Evolutionary conservation across 2,329 filamentous ascomycete species (phyloP).

Genomic region (Lecanosticta acicola): DNA sequence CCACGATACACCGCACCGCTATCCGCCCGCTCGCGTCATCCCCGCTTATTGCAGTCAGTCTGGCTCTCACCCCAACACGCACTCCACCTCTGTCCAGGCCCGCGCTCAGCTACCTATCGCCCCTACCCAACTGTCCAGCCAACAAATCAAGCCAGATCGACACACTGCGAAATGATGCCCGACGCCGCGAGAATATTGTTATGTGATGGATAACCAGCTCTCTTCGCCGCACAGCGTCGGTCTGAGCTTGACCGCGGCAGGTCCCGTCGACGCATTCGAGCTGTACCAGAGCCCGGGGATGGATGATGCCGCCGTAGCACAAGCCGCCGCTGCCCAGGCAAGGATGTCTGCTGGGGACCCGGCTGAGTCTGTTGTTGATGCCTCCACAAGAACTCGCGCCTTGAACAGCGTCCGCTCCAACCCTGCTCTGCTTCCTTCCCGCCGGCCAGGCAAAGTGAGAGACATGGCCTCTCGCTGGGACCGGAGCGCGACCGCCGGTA

Average conservation of each 20-base stretch:
- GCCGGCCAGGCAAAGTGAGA: constrained; percentile 50
- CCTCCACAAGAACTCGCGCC: constrained; percentile 10
- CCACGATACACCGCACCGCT: too few relatives aligned
- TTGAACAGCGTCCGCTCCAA: constrained; percentile 26
- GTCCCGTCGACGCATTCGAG: constrained; percentile 1
- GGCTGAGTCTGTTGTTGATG: not conserved
- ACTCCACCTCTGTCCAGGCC: too few relatives aligned
- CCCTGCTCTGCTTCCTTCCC: constrained; percentile 28
- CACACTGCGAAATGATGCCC: not conserved
- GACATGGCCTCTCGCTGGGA: constrained; percentile 77
- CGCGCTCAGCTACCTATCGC: too few relatives aligned
- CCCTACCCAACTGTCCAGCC: too few relatives aligned
- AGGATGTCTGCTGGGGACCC: not conserved
- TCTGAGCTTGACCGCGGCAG: not conserved
- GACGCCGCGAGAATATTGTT: not conserved
- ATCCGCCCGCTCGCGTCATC: too few relatives aligned
- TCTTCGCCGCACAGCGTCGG: not conserved
- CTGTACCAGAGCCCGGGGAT: not conserved
- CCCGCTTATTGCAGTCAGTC: too few relatives aligned
- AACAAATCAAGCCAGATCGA: too few relatives aligned
- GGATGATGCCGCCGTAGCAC: not conserved
- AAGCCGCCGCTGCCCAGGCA: not conserved
- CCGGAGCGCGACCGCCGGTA: constrained; percentile 18
- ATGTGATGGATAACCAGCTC: not conserved
- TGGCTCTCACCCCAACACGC: too few relatives aligned